Evolutionary conservation across 2,329 filamentous ascomycete genomes (phyloP), one percentile per base, ranked within the genome.

Genomic region (Triangularia verruculosa): DNA sequence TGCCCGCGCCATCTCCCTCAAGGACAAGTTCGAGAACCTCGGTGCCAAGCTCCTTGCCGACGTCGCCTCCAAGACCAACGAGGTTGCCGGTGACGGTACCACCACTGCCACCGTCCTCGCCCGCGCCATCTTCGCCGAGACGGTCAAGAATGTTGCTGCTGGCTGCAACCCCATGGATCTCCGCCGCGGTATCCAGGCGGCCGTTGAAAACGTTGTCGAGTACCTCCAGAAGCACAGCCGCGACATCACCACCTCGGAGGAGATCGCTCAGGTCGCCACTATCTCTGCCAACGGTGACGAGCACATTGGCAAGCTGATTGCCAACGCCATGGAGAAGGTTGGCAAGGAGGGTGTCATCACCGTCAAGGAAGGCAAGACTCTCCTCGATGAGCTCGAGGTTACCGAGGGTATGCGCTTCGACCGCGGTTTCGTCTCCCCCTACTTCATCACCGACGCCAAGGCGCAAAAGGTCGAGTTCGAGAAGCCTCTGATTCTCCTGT

Each of bases 331-430:
- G 95, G 95, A 99, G 87, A 97, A 96, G 87, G 95, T 99, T 69
- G 95, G 95, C 80, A 99, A 99, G 87, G 95, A 99, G 84, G 95
- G 95, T 85, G 95, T 99, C 75, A 99, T 99, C 79, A 99, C 95
- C 64, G 94, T 98, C 76, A 99, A 99, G 90, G 95, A 99, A 86
- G 95, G 95, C 78, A 99, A 98, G 90, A 98, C 95, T 66, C 89
- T 96, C 76, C 88, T 91, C 74, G 95, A 99, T 73, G 95, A 99
- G 87, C 90, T 99, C 62, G 95, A 99, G 83, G 89, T 99, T 67
- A 99, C 95, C 65, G 95, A 99, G 89, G 95, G 95, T 78, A 99
- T 99, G 95, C 93, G 95, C 80, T 99, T 99, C 83, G 95, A 99
- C 87, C 94, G 95, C 76, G 95, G 95, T 68, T 99, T 90, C 80